Base-by-base conservation (phyloP, 495 filamentous ascomycete species). In the Darksidea phi region DNA sequence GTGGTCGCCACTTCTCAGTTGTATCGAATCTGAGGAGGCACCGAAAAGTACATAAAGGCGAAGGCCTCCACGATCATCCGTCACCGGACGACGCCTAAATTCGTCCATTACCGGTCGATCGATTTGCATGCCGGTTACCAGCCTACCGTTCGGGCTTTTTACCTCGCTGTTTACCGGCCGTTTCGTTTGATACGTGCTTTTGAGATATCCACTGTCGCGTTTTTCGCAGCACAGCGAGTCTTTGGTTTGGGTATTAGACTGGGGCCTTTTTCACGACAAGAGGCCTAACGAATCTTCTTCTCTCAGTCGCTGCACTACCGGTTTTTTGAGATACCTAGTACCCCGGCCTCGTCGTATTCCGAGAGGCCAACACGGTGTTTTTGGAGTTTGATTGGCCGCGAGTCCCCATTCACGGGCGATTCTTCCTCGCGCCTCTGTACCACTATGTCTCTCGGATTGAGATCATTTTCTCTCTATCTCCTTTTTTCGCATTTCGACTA, bases 1-100 rank as follows among this genome's bases (percentile, higher is more conserved):
- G 94, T 69, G 93, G 95, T 41, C 86, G 94, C 66, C 89, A 96
- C 71, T 98, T 98, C 77, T 97, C 94, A 11, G 94, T 98, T 36
- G 94, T 97, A 36, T 98, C 94, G 11, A 98, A 98, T 72, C 77
- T 98, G 43, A 87, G 94, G 49, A 82, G 94, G 52, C 94, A 98
- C 78, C 88, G 89, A 72, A 98, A 98, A 75, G 93, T 97, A 46
- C 94, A 98, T 80, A 92, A 91, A 74, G 88, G 86, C 72, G 91
- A 96, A 66, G 79, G 76, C 49, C 80, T 81, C 38, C 64, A 70
- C 23, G 67, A 70, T 57, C 63, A 67, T 49, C 71, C 73, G 8
- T 76, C 74, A 25, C 72, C 74, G 0, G 72, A 74, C 41, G 74
- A 76, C 17, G 51, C 21, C 10, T 63, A 47, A 43, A 41, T 41